Conservation (phyloP, 148 eudicot genomes). For the Camellia japonica region DNA sequence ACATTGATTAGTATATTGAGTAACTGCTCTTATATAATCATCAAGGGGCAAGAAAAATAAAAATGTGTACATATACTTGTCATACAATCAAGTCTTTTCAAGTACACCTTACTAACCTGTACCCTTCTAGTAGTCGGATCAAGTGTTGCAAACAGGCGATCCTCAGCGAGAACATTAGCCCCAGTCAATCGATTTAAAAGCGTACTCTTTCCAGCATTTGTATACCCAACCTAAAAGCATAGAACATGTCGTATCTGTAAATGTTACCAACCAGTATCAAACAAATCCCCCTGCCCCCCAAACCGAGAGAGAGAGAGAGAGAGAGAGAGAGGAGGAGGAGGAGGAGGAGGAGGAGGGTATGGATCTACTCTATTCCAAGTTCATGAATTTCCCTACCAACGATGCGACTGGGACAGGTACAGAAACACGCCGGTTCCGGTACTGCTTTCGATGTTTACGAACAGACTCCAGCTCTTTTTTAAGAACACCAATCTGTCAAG, state of each 20-base stretch:
- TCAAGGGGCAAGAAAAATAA: background rate
- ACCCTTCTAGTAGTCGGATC: slow-evolving; percentile 99
- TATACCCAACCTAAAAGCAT: slow-evolving; percentile 75
- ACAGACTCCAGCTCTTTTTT: slow-evolving; percentile 92
- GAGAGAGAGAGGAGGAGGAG: background rate
- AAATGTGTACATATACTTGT: background rate
- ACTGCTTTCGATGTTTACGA: slow-evolving; percentile 87
- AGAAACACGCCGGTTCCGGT: slow-evolving; percentile 69
- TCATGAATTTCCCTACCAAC: slow-evolving; percentile 49
- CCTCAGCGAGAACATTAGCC: slow-evolving; percentile 95
- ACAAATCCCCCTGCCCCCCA: background rate
- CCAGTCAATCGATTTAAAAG: slow-evolving; percentile 88
- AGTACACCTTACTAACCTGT: slow-evolving; percentile 52
- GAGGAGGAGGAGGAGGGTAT: background rate
- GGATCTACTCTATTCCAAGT: background rate
- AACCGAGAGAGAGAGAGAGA: background rate
- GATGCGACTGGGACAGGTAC: slow-evolving; percentile 95
- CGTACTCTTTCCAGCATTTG: slow-evolving; percentile 99
- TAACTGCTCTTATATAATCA: background rate
- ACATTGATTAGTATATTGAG: background rate
- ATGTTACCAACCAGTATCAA: background rate
- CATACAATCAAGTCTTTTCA: background rate
- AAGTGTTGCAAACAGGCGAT: slow-evolving; percentile 89
- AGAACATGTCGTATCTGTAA: slow-evolving; percentile 1
- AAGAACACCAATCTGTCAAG: slow-evolving; percentile 63